A percentile compares a stretch with the other conserved stretches of the same genome.
These are phyloP conservation scores for Camelina hispida DNA, from an alignment of 345 rosid species.

Conservation along the genomic window DNA sequence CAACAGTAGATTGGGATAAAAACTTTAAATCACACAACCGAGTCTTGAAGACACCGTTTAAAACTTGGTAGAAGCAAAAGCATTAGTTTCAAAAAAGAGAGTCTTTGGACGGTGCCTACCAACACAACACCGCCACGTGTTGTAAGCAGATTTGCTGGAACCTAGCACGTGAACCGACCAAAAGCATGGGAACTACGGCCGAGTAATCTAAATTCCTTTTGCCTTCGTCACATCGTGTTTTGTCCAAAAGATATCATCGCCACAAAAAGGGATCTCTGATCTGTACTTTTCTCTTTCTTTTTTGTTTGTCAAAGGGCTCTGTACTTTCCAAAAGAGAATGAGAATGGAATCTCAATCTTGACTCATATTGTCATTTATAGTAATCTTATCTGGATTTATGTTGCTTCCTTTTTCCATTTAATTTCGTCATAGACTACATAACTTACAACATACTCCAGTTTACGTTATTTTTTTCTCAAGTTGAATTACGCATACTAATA, in stretches of 20 bases:
- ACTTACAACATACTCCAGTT: background rate
- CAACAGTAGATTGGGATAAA: background rate
- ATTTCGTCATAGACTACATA: background rate
- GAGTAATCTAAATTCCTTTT: slow-evolving; percentile 46
- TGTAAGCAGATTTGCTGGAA: background rate
- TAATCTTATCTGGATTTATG: slow-evolving; percentile 12
- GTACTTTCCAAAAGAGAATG: slow-evolving; percentile 37
- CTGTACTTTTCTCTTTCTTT: slow-evolving; percentile 5
- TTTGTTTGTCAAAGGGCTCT: background rate
- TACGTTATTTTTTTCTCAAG: background rate
- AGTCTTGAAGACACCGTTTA: background rate
- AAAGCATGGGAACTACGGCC: slow-evolving; percentile 41
- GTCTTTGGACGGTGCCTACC: slow-evolving; percentile 45
- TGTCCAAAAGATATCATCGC: slow-evolving; percentile 33
- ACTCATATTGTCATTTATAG: slow-evolving; percentile 10
- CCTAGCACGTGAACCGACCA: slow-evolving; percentile 45
- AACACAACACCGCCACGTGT: slow-evolving; percentile 31
- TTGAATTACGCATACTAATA: background rate
- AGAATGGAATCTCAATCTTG: slow-evolving; percentile 36
- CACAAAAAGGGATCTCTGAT: background rate
- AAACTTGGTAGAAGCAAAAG: slow-evolving; percentile 30
- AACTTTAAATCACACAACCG: background rate
- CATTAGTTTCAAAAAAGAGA: slow-evolving; percentile 18
- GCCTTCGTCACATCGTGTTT: slow-evolving; percentile 41
- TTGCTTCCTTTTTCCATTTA: background rate